Evolutionary conservation across 306 rosid genomes (phyloP), one percentile per base, ranked within the genome.

Genomic region (Casuarina cunninghamiana): DNA sequence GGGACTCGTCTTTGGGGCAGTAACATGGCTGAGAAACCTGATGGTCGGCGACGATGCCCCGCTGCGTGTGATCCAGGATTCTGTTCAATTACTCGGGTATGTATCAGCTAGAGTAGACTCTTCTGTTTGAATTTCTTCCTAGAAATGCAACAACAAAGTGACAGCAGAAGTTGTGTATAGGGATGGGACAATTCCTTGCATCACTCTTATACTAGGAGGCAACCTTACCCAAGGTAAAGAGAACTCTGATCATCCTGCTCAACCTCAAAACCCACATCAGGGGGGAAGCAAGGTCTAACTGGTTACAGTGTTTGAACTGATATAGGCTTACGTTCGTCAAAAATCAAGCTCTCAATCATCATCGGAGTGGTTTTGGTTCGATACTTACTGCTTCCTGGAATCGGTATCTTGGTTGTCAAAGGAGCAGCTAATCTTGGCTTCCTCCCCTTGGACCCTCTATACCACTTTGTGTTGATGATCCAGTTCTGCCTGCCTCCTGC

Each of bases 401-500:
- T 96, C 6, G 99, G 99, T 12, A 67, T 96, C 21, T 35, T 77
- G 6, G 71, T 96, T 3, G 98, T 96, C 8, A 90, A 70, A 80
- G 81, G 63, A 19, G 98, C 98, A 0, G 77, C 70, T 5, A 63
- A 61, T 6, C 76, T 93, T 2, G 96, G 93, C 12, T 61, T 90
- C 35, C 89, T 96, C 63, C 94, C 97, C 0, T 32, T 84, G 3
- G 88, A 93, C 67, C 97, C 98, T 58, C 82, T 96, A 79, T 96
- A 83, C 79, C 93, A 60, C 6, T 96, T 87, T 53, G 87, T 87
- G 53, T 76, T 96, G 38, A 90, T 96, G 84, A 46, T 91, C 82
- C 99, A 96, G 66, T 96, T 87, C 76, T 83, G 94, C 26, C 76
- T 91, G 86, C 99, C 99, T 38, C 99, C 99, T 6, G 99, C 99